These are phyloP conservation scores for Ambrosiella beaveri DNA, from an alignment of 2,329 filamentous ascomycete genomes.

Conservation along the genomic window DNA sequence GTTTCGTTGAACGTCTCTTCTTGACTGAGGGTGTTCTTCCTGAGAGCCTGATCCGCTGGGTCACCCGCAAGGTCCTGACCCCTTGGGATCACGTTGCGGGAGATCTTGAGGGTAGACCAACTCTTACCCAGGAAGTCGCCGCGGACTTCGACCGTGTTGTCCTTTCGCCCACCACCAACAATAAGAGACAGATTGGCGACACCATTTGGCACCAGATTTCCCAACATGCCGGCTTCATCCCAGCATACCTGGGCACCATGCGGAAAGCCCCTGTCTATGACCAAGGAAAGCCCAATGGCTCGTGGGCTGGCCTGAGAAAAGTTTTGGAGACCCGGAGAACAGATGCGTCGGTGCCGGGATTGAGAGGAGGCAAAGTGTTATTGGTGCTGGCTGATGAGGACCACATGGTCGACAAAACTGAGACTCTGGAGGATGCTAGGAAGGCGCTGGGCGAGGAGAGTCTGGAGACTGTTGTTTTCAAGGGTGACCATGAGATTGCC, in stretches of 20 bases:
- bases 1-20: conserved; percentile 41
- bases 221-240: conserved; percentile 48
- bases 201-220: conserved; percentile 55
- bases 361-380: conserved; percentile 35
- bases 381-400: conserved; percentile 51
- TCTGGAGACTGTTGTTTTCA: conserved; percentile 37
- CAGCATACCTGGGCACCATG: conserved; percentile 54
- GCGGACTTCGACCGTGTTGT: conserved; percentile 27
- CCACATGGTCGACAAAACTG: conserved; percentile 46
- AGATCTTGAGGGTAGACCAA: conserved; percentile 19
- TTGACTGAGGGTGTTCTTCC: conserved; percentile 46
- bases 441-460: conserved; percentile 38
- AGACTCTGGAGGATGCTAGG: conserved; percentile 44
- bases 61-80: conserved; percentile 34
- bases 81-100: conserved; percentile 22
- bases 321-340: conserved; percentile 27
- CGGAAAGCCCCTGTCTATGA: conserved; percentile 51
- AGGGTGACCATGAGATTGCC: conserved; percentile 53
- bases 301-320: conserved; percentile 41
- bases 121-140: conserved; percentile 21
- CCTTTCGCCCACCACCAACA: conserved; percentile 33
- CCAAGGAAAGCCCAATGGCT: conserved; percentile 31
- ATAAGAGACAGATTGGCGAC: conserved; percentile 36
- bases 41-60: conserved; percentile 33
- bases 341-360: conserved; percentile 17